Percentiles rank a stretch among this genome's conserved stretches.
phyloP scores from a whole-genome alignment of 495 filamentous ascomycete species.

The Neurospora sp. region DNA sequence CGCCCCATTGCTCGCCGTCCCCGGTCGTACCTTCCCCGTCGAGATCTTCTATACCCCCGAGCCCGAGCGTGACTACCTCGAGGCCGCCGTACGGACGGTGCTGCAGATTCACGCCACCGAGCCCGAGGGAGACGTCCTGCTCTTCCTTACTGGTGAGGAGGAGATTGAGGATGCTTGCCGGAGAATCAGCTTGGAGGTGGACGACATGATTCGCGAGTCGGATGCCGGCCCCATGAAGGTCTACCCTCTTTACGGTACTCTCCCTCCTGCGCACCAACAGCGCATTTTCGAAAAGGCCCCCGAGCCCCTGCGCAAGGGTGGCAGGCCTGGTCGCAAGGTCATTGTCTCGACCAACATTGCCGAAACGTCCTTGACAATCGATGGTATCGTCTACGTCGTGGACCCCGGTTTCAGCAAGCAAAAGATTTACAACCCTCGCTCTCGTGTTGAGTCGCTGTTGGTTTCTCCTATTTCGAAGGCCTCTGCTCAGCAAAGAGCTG shows the following conservation, averaged over 20 bases:
- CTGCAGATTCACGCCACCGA: conserved; percentile 93
- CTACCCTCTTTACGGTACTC: conserved; percentile 88
- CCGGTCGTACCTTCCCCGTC: conserved; percentile 90
- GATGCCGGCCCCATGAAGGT: conserved; percentile 84
- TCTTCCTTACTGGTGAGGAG: conserved; percentile 97
- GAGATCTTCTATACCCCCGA: conserved; percentile 98
- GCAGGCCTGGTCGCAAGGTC: conserved; percentile 83
- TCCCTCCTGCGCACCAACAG: conserved; percentile 89
- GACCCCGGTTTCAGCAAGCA: conserved; percentile 99
- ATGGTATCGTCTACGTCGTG: conserved; percentile 98
- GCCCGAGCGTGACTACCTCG: conserved; percentile 92
- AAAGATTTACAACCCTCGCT: conserved; percentile 96
- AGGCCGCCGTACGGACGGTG: conserved; percentile 87
- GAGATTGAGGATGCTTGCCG: conserved; percentile 95
- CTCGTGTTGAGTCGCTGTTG: conserved; percentile 89
- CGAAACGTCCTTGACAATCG: conserved; percentile 94
- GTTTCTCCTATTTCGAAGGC: conserved; percentile 97
- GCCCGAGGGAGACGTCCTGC: conserved; percentile 83
- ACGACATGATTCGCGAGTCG: conserved; percentile 82
- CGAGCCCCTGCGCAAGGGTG: conserved; percentile 56
- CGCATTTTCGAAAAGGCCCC: conserved; percentile 89
- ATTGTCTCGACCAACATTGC: conserved; percentile 97
- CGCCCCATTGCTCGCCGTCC: conserved; percentile 86
- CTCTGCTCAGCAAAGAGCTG: conserved; percentile 94
- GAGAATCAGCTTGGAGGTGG: conserved; percentile 81